Percentiles rank a stretch among this genome's conserved stretches.
These are phyloP conservation scores for Thalassiosira gravida DNA, from an alignment of 352 stramenopile genomes.

Conservation along the genomic window DNA sequence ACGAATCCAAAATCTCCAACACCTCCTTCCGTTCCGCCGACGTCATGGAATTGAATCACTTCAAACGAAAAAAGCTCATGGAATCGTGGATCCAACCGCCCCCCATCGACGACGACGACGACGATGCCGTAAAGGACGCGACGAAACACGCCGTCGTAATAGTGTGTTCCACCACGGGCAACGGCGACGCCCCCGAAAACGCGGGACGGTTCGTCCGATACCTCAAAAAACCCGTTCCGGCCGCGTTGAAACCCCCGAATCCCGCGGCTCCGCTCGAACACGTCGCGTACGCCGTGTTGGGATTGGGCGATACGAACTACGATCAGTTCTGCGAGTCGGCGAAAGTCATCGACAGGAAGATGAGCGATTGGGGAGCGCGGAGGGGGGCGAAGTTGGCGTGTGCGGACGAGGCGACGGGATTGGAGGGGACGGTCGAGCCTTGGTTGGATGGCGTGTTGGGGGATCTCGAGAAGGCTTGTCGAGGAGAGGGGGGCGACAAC, in stretches of 20 bases:
- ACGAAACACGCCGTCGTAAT: conserved; percentile 83
- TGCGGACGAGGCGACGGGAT: conserved; percentile 92
- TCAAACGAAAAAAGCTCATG: conserved; percentile 48
- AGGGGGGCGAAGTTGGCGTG: conserved; percentile 86
- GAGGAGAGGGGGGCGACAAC: neutral
- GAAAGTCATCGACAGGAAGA: conserved; percentile 89
- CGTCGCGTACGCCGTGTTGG: conserved; percentile 89
- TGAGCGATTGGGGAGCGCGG: conserved; percentile 85
- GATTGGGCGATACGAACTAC: conserved; percentile 95
- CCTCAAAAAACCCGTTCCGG: conserved; percentile 85
- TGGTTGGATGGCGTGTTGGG: conserved; percentile 72
- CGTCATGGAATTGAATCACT: conserved; percentile 45
- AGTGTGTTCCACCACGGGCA: conserved; percentile 93
- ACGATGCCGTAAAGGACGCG: neutral
- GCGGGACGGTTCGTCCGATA: conserved; percentile 91
- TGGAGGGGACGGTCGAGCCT: conserved; percentile 90
- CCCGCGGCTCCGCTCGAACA: conserved; percentile 72
- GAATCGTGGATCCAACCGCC: conserved; percentile 30
- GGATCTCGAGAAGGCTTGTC: conserved; percentile 33
- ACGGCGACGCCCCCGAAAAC: conserved; percentile 94
- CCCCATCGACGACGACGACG: no score
- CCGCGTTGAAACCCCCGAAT: neutral
- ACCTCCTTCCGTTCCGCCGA: conserved; percentile 25
- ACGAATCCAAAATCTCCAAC: conserved; percentile 29
- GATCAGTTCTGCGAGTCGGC: conserved; percentile 93